Evolutionary conservation across 371 early-diverging fungal genomes (phyloP).

Genomic region (Rhizopus sp.): DNA sequence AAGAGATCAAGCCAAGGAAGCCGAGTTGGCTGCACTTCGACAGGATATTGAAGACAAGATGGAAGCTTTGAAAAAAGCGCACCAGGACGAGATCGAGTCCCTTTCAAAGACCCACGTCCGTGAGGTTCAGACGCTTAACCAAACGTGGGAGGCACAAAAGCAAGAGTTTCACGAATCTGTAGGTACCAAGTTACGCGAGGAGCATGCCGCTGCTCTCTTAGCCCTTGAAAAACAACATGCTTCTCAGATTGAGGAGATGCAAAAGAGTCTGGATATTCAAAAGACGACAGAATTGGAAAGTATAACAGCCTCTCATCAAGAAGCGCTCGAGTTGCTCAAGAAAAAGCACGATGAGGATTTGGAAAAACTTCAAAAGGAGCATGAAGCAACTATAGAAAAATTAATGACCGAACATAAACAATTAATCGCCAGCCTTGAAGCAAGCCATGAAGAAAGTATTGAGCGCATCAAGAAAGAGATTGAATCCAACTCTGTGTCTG

Average conservation of each 20-base stretch:
- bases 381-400: slow-evolving; percentile 21
- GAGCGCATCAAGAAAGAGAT: slow-evolving; percentile 10
- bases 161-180: slow-evolving; percentile 2
- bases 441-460: slow-evolving; percentile 25
- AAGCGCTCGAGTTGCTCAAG: neutral
- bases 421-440: slow-evolving; percentile 31
- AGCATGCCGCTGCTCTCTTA: slow-evolving; percentile 1
- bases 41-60: neutral
- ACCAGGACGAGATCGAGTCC: slow-evolving; percentile 1
- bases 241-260: neutral
- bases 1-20: neutral
- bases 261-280: neutral
- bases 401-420: slow-evolving; percentile 26
- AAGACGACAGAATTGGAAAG: neutral
- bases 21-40: neutral
- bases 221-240: neutral
- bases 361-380: slow-evolving; percentile 13
- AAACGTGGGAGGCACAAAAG: slow-evolving; percentile 3
- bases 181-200: slow-evolving; percentile 1
- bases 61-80: neutral
- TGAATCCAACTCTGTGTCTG: slow-evolving; percentile 19
- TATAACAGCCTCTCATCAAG: slow-evolving; percentile 3
- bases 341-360: slow-evolving; percentile 13
- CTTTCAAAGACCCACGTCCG: slow-evolving; percentile 5
- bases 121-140: slow-evolving; percentile 10